Evolutionary conservation across 2,329 filamentous ascomycete species (phyloP).

Genomic region (Aphanocladium album): DNA sequence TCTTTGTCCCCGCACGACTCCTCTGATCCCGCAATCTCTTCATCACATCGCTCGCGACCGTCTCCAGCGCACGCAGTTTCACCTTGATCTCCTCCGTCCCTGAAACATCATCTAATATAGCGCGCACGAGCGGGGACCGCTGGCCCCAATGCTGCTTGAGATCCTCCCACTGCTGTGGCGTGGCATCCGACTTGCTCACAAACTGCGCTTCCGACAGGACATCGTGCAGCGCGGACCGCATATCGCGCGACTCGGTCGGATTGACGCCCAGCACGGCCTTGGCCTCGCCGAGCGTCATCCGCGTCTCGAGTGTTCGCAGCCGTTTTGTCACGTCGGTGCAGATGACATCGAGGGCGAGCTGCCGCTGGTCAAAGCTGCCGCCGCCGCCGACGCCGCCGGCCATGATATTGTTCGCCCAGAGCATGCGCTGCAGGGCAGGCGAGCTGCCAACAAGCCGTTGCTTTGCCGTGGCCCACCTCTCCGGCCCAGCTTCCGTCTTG

Average conservation of each 20-base stretch:
- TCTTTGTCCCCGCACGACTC: slow-evolving; percentile 31
- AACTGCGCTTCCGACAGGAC: slow-evolving; percentile 63
- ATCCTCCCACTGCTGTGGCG: slow-evolving; percentile 64
- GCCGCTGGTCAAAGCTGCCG: slow-evolving; percentile 48
- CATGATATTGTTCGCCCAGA: slow-evolving; percentile 35
- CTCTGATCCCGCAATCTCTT: slow-evolving; percentile 69
- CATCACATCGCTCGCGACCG: slow-evolving; percentile 70
- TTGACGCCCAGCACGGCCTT: slow-evolving; percentile 54
- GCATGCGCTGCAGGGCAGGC: slow-evolving; percentile 56
- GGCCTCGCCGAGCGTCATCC: slow-evolving; percentile 69
- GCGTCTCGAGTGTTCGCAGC: slow-evolving; percentile 58
- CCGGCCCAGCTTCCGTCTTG: slow-evolving; percentile 69
- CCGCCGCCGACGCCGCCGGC: slow-evolving; percentile 33
- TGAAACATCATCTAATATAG: slow-evolving; percentile 46
- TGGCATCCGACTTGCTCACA: slow-evolving; percentile 67
- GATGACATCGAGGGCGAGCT: slow-evolving; percentile 70
- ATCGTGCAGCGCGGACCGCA: slow-evolving; percentile 61
- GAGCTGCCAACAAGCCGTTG: slow-evolving; percentile 60
- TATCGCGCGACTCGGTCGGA: slow-evolving; percentile 46
- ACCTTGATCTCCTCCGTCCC: slow-evolving; percentile 47
- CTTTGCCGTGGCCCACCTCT: slow-evolving; percentile 69
- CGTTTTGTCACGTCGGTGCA: slow-evolving; percentile 79
- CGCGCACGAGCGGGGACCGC: slow-evolving; percentile 49
- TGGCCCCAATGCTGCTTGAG: slow-evolving; percentile 65
- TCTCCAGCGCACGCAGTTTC: slow-evolving; percentile 62